Evolutionary conservation across 2,329 filamentous ascomycete species (phyloP).

Genomic region (Fusarium hainanense): DNA sequence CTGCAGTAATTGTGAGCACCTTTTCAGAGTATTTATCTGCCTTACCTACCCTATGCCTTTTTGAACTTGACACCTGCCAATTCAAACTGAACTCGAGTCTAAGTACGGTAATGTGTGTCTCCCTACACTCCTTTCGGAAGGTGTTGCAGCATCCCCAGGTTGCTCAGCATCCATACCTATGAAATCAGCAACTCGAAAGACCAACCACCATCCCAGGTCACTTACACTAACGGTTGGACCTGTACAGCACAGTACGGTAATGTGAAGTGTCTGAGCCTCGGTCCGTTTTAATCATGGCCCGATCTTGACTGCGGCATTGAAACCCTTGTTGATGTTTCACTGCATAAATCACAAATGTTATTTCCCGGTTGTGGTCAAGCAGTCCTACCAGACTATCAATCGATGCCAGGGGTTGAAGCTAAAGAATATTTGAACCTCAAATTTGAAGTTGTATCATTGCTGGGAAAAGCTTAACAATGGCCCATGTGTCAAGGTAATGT

Average conservation of each 20-base stretch:
- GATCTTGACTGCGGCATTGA: slow-evolving; percentile 25
- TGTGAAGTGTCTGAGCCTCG: slow-evolving; percentile 21
- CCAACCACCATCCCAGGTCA: slow-evolving; percentile 8
- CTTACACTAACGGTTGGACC: slow-evolving; percentile 14
- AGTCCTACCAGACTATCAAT: slow-evolving; percentile 2
- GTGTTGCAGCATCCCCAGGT: slow-evolving; percentile 7
- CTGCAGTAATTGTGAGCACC: background rate
- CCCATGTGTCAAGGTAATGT: background rate
- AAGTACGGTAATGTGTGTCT: background rate
- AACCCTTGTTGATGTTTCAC: slow-evolving; percentile 19
- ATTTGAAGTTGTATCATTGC: slow-evolving; percentile 4
- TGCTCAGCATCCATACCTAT: background rate
- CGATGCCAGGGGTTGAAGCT: background rate
- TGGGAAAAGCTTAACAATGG: background rate
- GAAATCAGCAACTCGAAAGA: background rate
- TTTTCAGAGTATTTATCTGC: background rate
- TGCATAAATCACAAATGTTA: slow-evolving; percentile 21
- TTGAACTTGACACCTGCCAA: slow-evolving; percentile 2
- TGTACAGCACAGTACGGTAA: background rate
- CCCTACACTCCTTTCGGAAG: slow-evolving; percentile 32
- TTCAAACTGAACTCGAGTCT: slow-evolving; percentile 5
- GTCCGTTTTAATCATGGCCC: slow-evolving; percentile 33
- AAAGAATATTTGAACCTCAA: background rate
- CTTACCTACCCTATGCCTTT: slow-evolving; percentile 5
- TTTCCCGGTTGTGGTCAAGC: slow-evolving; percentile 9